These are phyloP conservation scores for Nematocida ironsii DNA, from an alignment of 371 early-diverging fungal species.

Conservation along the genomic window DNA sequence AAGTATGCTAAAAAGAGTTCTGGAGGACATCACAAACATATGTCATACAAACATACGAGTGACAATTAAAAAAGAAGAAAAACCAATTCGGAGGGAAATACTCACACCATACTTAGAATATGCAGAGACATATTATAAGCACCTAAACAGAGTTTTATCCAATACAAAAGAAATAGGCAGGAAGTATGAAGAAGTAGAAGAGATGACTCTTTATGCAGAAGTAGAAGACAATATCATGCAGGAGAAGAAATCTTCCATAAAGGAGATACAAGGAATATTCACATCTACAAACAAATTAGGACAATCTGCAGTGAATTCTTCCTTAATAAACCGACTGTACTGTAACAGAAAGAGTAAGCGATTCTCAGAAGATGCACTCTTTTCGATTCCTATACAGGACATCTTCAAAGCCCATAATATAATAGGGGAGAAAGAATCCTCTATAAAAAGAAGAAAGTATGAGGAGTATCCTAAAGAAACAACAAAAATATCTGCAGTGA, in stretches of 20 bases:
- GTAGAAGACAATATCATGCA: neutral
- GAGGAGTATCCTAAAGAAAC: neutral
- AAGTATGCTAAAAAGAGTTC: conserved; percentile 59
- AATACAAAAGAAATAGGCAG: neutral
- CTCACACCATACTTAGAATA: conserved; percentile 29
- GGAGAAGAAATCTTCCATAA: neutral
- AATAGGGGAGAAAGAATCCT: neutral
- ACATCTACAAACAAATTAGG: neutral
- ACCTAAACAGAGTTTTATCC: neutral
- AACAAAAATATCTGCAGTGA: neutral
- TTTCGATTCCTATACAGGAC: neutral
- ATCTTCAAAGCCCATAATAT: neutral
- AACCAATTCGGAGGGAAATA: conserved; percentile 29
- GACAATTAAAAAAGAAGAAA: conserved; percentile 64
- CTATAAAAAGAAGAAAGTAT: neutral
- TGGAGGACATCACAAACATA: conserved; percentile 70
- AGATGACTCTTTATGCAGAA: neutral
- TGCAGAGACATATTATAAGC: conserved; percentile 29
- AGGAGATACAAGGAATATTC: neutral
- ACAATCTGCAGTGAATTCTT: neutral
- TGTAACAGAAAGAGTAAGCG: neutral
- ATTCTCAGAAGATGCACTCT: neutral
- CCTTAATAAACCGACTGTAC: neutral
- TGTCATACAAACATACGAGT: conserved; percentile 63
- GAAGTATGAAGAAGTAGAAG: neutral